These are phyloP conservation scores for Colletotrichum plurivorum DNA, from an alignment of 2,329 filamentous ascomycete genomes.

Conservation along the genomic window DNA sequence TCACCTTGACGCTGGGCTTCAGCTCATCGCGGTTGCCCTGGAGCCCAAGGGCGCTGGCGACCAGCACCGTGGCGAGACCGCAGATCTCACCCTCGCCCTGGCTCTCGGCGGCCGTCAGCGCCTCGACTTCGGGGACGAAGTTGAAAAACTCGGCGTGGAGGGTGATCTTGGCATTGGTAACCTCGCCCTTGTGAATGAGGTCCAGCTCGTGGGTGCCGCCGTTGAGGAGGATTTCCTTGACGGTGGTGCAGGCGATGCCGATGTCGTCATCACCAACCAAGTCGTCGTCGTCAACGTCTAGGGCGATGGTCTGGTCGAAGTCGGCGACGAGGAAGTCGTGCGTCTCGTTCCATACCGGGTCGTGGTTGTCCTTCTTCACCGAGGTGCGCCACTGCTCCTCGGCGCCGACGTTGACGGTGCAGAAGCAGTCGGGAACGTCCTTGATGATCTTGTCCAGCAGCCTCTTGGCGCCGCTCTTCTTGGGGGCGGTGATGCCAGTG, in stretches of 20 bases:
- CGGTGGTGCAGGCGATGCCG: constrained; percentile 55
- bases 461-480: constrained; percentile 49
- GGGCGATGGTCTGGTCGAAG: constrained; percentile 56
- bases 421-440: constrained; percentile 63
- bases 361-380: constrained; percentile 54
- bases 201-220: constrained; percentile 58
- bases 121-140: constrained; percentile 53
- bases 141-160: constrained; percentile 57
- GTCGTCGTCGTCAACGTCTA: constrained; percentile 61
- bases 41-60: constrained; percentile 59
- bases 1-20: constrained; percentile 60
- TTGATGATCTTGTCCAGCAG: constrained; percentile 59
- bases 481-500: constrained; percentile 53
- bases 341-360: constrained; percentile 63
- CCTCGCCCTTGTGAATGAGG: constrained; percentile 54
- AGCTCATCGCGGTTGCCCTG: constrained; percentile 58
- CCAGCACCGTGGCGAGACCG: constrained; percentile 58
- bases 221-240: constrained; percentile 57
- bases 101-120: constrained; percentile 47
- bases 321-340: constrained; percentile 63
- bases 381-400: constrained; percentile 59
- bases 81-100: constrained; percentile 49
- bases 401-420: constrained; percentile 58
- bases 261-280: constrained; percentile 58
- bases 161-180: constrained; percentile 51